Percentiles rank a stretch among this genome's conserved stretches.
These are phyloP conservation scores for Phytophthora foliorum DNA, from an alignment of 352 stramenopile genomes.

Conservation along the genomic window DNA sequence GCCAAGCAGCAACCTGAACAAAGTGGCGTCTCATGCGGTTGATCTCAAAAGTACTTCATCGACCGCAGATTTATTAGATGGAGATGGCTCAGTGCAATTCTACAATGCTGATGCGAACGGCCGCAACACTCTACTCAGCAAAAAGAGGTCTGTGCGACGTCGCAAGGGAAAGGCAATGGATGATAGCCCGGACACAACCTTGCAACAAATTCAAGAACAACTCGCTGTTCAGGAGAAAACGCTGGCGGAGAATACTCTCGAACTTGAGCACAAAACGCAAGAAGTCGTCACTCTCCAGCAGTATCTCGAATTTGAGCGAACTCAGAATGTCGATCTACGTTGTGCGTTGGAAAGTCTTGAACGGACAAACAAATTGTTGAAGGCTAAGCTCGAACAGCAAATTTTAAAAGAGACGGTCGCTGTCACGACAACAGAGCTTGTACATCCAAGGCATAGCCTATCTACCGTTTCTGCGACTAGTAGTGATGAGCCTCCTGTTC, in stretches of 20 bases:
- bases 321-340: slow-evolving; percentile 44
- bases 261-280: slow-evolving; percentile 62
- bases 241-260: slow-evolving; percentile 68
- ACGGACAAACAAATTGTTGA: slow-evolving; percentile 71
- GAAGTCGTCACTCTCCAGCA: slow-evolving; percentile 57
- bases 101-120: slow-evolving; percentile 59
- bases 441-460: background rate
- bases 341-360: slow-evolving; percentile 61
- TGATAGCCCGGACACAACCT: slow-evolving; percentile 34
- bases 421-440: background rate
- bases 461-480: background rate
- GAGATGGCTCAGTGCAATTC: slow-evolving; percentile 51
- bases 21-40: slow-evolving; percentile 64
- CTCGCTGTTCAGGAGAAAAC: slow-evolving; percentile 61
- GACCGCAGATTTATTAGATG: slow-evolving; percentile 34
- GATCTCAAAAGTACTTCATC: slow-evolving; percentile 35
- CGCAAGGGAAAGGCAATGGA: slow-evolving; percentile 41
- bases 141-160: slow-evolving; percentile 60
- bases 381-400: slow-evolving; percentile 69
- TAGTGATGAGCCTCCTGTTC: background rate
- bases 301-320: slow-evolving; percentile 40
- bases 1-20: slow-evolving; percentile 80
- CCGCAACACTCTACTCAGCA: slow-evolving; percentile 47
- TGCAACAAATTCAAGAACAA: slow-evolving; percentile 62
- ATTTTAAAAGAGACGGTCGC: slow-evolving; percentile 68